Conservation (phyloP, 345 rosid species). For the Salix koriyanagi region DNA sequence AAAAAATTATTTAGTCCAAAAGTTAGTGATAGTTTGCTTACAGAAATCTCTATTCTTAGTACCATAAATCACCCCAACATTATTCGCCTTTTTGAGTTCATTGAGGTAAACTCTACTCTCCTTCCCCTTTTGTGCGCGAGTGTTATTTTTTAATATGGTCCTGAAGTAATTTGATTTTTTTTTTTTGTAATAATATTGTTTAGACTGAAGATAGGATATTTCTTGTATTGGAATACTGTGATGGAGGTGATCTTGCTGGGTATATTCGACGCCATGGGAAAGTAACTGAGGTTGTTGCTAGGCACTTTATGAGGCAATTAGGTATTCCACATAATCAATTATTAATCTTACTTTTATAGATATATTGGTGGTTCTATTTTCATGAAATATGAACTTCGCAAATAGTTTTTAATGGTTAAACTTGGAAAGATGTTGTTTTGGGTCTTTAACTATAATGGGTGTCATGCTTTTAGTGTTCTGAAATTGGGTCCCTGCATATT, state of each 20-base stretch:
- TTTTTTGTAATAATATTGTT: background rate
- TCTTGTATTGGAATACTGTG: conserved; percentile 77
- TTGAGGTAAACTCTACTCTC: conserved; percentile 14
- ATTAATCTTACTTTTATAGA: background rate
- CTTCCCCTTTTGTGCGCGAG: background rate
- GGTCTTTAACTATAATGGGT: background rate
- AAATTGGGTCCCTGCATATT: background rate
- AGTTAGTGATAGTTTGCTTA: no score
- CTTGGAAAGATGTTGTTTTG: background rate
- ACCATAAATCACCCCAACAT: conserved; percentile 71
- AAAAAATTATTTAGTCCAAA: conserved; percentile 22
- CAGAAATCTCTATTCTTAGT: conserved; percentile 26
- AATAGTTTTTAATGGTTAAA: conserved; percentile 6
- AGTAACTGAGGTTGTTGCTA: conserved; percentile 64
- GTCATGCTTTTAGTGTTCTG: background rate
- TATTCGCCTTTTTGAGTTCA: conserved; percentile 21
- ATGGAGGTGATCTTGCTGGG: conserved; percentile 77
- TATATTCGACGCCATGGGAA: conserved; percentile 59
- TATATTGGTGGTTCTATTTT: background rate
- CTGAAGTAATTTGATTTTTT: background rate
- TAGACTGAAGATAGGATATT: conserved; percentile 61
- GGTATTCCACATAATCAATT: conserved; percentile 35
- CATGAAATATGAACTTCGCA: background rate
- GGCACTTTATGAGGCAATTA: conserved; percentile 72
- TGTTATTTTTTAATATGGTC: background rate